Evolutionary conservation across 306 rosid genomes (phyloP).

Genomic region (Casuarina equisetifolia): DNA sequence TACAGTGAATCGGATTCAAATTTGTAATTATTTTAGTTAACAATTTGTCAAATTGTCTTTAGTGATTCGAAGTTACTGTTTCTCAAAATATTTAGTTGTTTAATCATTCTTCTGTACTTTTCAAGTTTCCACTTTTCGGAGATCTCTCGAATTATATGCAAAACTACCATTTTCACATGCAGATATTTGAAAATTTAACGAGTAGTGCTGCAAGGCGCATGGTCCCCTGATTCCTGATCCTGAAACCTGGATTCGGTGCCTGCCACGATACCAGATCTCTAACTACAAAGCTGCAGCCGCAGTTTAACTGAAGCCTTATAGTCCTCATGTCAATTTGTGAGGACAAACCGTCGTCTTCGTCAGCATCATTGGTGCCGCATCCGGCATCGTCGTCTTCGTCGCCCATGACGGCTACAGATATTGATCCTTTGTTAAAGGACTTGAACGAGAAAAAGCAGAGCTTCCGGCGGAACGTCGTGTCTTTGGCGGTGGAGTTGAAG

Average conservation of each 20-base stretch:
- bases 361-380: conserved; percentile 21
- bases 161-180: conserved; percentile 47
- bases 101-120: not conserved
- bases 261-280: conserved; percentile 6
- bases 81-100: not conserved
- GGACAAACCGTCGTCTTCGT: conserved; percentile 42
- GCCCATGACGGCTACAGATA: conserved; percentile 34
- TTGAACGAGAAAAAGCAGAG: conserved; percentile 87
- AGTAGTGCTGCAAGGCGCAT: conserved; percentile 36
- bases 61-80: conserved; percentile 24
- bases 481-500: conserved; percentile 85
- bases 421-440: conserved; percentile 81
- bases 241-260: conserved; percentile 30
- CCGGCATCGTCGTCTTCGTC: conserved; percentile 6
- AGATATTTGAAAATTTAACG: conserved; percentile 31
- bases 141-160: conserved; percentile 45
- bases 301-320: not conserved
- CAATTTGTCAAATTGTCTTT: conserved; percentile 24
- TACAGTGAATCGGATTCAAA: not conserved
- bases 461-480: conserved; percentile 86
- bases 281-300: conserved; percentile 9
- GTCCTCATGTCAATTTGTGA: conserved; percentile 51
- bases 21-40: conserved; percentile 3
- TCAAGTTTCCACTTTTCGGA: not conserved
- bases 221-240: conserved; percentile 27